Evolutionary conservation across 768 basidiomycete genomes (phyloP).

Genomic region (Rhodotorula kratochvilovae): DNA sequence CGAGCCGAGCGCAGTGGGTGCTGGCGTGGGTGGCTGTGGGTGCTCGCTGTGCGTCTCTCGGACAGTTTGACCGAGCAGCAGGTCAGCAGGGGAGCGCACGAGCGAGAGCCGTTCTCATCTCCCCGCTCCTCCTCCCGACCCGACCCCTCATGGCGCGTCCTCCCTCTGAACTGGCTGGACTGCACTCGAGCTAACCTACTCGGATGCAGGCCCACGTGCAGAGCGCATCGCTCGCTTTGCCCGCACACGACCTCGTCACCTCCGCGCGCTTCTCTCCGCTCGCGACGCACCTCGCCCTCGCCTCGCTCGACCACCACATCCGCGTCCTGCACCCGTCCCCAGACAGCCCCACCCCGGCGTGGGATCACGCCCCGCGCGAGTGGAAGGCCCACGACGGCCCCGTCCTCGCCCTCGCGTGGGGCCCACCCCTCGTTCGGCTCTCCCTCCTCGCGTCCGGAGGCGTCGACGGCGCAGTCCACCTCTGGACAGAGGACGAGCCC

Average conservation of each 20-base stretch:
- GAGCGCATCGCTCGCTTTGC: neutral
- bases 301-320: conserved; percentile 40
- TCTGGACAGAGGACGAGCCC: conserved; percentile 67
- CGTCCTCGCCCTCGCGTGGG: conserved; percentile 75
- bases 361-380: conserved; percentile 5
- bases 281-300: conserved; percentile 36
- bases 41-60: too few species aligned
- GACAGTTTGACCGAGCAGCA: too few species aligned
- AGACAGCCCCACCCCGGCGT: neutral
- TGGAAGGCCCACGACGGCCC: conserved; percentile 89
- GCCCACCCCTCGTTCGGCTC: conserved; percentile 89
- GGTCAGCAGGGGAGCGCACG: too few species aligned
- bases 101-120: too few species aligned
- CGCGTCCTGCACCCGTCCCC: conserved; percentile 18
- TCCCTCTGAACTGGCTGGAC: too few species aligned
- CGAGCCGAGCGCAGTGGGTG: neutral
- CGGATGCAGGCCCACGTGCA: neutral
- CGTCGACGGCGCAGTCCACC: conserved; percentile 84
- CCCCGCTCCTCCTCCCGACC: too few species aligned
- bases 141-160: neutral
- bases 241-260: conserved; percentile 38
- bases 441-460: conserved; percentile 78
- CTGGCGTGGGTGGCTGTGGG: too few species aligned
- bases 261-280: conserved; percentile 35
- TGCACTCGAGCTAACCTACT: neutral